Percentiles rank a stretch among this genome's conserved stretches.
Conservation (phyloP, 768 basidiomycete species). For the Tulasnella sp. region DNA sequence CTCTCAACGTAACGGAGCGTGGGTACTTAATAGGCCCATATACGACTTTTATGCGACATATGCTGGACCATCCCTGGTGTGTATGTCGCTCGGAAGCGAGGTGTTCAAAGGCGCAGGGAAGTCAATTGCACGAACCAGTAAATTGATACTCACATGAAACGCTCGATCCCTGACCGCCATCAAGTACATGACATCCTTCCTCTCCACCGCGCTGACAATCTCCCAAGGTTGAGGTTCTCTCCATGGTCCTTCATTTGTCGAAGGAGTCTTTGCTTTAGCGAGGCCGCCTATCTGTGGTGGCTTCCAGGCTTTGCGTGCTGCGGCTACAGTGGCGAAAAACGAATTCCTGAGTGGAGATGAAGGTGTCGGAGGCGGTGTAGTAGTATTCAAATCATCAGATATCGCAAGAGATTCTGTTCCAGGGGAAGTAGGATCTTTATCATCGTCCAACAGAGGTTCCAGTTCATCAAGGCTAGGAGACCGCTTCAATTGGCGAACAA, state of each 20-base stretch:
- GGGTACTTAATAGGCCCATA: no score
- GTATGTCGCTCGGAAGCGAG: no score
- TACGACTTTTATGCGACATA: no score
- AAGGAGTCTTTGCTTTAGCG: neutral
- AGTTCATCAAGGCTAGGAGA: neutral
- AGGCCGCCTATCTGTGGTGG: conserved; percentile 6
- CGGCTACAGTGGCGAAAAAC: conserved; percentile 22
- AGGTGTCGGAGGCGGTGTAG: neutral
- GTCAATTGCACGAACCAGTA: neutral
- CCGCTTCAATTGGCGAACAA: conserved; percentile 22
- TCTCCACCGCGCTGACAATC: conserved; percentile 73
- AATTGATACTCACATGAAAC: conserved; percentile 47
- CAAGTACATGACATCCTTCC: conserved; percentile 65
- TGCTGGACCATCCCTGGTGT: no score
- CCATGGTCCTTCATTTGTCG: conserved; percentile 11
- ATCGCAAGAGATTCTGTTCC: neutral
- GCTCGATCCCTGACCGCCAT: conserved; percentile 56
- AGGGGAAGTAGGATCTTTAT: neutral
- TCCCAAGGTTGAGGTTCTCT: conserved; percentile 41
- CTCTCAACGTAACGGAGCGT: no score
- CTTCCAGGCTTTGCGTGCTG: conserved; percentile 19
- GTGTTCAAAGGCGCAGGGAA: neutral
- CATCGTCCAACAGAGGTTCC: neutral
- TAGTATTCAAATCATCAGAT: neutral
- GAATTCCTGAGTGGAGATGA: neutral